Conservation (phyloP, 2,329 filamentous ascomycete genomes). For the Trichoderma sp. region DNA sequence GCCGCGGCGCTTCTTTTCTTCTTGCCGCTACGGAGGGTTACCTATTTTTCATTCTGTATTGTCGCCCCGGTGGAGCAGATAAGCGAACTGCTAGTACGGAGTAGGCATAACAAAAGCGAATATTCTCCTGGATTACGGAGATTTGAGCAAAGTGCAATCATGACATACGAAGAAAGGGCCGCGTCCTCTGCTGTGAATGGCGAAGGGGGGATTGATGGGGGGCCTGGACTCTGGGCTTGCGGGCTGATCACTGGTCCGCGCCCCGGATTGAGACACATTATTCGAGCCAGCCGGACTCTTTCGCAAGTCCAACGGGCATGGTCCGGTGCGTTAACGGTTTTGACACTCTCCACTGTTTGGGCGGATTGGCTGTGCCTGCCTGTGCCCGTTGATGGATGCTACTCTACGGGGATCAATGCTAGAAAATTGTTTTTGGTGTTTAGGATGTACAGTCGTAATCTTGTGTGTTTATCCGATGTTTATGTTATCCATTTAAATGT, state of each 20-base stretch:
- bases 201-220: background rate
- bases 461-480: background rate
- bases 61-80: background rate
- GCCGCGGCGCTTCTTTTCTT: background rate
- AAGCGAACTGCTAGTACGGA: background rate
- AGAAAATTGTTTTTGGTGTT: background rate
- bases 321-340: background rate
- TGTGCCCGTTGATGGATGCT: background rate
- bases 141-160: background rate
- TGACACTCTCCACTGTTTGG: background rate
- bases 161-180: background rate
- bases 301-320: background rate
- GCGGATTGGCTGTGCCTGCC: background rate
- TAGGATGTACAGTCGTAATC: background rate
- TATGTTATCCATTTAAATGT: no score
- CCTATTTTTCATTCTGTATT: background rate
- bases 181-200: conserved; percentile 3
- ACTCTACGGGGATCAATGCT: background rate
- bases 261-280: conserved; percentile 19
- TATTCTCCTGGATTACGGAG: background rate
- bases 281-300: conserved; percentile 2
- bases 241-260: conserved; percentile 9
- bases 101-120: background rate
- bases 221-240: background rate
- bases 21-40: background rate